Conservation (phyloP, 2,329 filamentous ascomycete genomes). For the Phyllosticta citribraziliensis region DNA sequence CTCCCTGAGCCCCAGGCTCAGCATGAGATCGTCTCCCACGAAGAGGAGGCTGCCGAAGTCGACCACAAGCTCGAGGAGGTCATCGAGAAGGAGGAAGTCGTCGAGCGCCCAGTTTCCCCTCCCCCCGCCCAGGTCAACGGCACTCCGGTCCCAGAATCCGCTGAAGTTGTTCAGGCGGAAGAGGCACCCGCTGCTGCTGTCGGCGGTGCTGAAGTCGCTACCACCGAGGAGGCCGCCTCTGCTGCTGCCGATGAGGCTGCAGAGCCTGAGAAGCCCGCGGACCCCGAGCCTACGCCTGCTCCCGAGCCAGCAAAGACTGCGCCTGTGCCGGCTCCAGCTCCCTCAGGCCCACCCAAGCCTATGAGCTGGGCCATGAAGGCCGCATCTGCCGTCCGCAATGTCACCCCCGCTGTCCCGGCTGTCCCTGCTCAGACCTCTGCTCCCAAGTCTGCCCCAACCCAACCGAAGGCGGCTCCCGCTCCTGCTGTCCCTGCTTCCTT, state of each 20-base stretch:
- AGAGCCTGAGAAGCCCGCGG: slow-evolving; percentile 53
- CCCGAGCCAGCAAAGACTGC: slow-evolving; percentile 47
- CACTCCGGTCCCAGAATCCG: slow-evolving; percentile 25
- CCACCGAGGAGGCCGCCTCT: slow-evolving; percentile 25
- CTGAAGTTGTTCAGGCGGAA: slow-evolving; percentile 29
- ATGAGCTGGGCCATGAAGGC: slow-evolving; percentile 60
- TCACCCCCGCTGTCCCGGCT: slow-evolving; percentile 31
- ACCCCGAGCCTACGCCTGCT: slow-evolving; percentile 48
- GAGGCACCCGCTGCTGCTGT: slow-evolving; percentile 27
- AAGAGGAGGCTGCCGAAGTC: slow-evolving; percentile 43
- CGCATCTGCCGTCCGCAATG: slow-evolving; percentile 39
- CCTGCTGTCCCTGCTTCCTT: slow-evolving; percentile 20
- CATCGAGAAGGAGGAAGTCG: slow-evolving; percentile 23
- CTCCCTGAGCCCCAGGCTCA: slow-evolving; percentile 21
- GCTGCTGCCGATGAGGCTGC: slow-evolving; percentile 22
- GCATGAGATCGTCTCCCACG: slow-evolving; percentile 27
- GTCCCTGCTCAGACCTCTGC: slow-evolving; percentile 22
- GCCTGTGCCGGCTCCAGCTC: slow-evolving; percentile 47
- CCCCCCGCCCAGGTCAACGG: slow-evolving; percentile 27
- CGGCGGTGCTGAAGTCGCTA: slow-evolving; percentile 13
- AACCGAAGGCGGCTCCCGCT: slow-evolving; percentile 14
- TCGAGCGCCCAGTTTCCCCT: slow-evolving; percentile 16
- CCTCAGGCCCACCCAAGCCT: slow-evolving; percentile 46
- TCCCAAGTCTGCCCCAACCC: slow-evolving; percentile 21
- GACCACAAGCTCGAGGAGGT: slow-evolving; percentile 68